A percentile compares a stretch with the other conserved stretches of the same genome.
phyloP scores from a whole-genome alignment of 2,329 filamentous ascomycete genomes.

The Westerdykella aurantiaca region DNA sequence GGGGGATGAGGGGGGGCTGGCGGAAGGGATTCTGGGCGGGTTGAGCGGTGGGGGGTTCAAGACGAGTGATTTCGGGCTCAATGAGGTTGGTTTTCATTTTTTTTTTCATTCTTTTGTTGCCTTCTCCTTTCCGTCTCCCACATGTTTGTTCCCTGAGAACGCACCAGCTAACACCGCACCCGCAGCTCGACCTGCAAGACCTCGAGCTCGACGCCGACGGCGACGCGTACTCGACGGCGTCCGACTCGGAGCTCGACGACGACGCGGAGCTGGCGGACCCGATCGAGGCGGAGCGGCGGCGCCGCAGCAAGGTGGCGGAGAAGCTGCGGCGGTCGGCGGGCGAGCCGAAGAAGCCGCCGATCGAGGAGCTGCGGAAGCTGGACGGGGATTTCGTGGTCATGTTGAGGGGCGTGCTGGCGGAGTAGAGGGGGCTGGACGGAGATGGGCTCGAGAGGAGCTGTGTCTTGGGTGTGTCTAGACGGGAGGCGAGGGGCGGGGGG shows the following conservation, averaged over 20 bases:
- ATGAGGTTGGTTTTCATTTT: constrained; percentile 52
- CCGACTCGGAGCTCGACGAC: constrained; percentile 50
- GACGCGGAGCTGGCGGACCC: constrained; percentile 80
- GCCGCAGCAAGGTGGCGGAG: constrained; percentile 72
- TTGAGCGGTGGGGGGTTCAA: constrained; percentile 53
- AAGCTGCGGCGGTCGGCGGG: constrained; percentile 73
- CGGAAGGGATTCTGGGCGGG: constrained; percentile 35
- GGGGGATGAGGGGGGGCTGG: constrained; percentile 35
- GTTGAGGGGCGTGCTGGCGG: constrained; percentile 71
- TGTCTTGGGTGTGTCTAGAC: no score
- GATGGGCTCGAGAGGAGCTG: no score
- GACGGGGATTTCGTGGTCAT: constrained; percentile 74
- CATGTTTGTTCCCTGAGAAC: neutral
- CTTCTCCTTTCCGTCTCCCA: neutral
- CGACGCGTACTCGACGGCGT: constrained; percentile 24
- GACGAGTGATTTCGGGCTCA: constrained; percentile 81
- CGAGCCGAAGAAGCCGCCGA: constrained; percentile 72
- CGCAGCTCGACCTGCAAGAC: constrained; percentile 73
- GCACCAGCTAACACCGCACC: no score
- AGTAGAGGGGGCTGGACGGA: constrained; percentile 13
- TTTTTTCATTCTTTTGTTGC: no score
- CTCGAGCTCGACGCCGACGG: constrained; percentile 71
- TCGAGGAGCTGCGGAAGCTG: constrained; percentile 75
- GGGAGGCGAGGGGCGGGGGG: no score
- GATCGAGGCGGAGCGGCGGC: constrained; percentile 76